A percentile compares a stretch with the other conserved stretches of the same genome.
Conservation (phyloP, 2,329 filamentous ascomycete genomes). For the Dryadomyces quercivorus region DNA sequence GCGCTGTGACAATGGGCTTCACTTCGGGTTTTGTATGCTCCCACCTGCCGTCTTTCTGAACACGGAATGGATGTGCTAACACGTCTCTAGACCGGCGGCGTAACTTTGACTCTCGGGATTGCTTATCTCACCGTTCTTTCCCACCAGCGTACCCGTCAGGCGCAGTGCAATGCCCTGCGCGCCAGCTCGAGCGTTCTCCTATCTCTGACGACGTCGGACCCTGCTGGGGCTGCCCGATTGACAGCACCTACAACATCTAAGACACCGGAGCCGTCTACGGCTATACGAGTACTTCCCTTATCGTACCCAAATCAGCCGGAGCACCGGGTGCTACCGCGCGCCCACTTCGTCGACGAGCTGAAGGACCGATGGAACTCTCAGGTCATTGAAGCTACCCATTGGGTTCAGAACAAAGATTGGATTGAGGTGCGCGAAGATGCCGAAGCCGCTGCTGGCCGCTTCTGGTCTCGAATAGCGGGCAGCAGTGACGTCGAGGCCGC, state of each 20-base stretch:
- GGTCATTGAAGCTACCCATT: conserved; percentile 52
- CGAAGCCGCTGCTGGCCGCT: conserved; percentile 33
- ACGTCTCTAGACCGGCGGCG: conserved; percentile 52
- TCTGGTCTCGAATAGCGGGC: conserved; percentile 30
- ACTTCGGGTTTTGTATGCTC: conserved; percentile 58
- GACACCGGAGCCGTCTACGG: background rate
- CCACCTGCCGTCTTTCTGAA: background rate
- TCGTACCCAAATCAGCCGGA: background rate
- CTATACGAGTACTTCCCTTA: conserved; percentile 6
- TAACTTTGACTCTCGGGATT: conserved; percentile 61
- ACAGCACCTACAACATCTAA: conserved; percentile 16
- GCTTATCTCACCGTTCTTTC: conserved; percentile 61
- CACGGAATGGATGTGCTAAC: background rate
- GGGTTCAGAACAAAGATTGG: conserved; percentile 57
- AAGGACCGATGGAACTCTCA: conserved; percentile 74
- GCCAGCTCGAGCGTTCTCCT: conserved; percentile 43
- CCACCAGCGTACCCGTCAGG: conserved; percentile 55
- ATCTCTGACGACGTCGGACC: conserved; percentile 28
- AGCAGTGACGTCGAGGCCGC: conserved; percentile 17
- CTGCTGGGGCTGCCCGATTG: conserved; percentile 23
- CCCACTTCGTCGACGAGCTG: conserved; percentile 49
- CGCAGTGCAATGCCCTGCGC: conserved; percentile 43
- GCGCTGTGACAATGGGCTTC: conserved; percentile 48
- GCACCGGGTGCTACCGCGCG: conserved; percentile 37
- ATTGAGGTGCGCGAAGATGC: conserved; percentile 44